Evolutionary conservation across 345 rosid genomes (phyloP).

Genomic region (Ceriops zippeliana): DNA sequence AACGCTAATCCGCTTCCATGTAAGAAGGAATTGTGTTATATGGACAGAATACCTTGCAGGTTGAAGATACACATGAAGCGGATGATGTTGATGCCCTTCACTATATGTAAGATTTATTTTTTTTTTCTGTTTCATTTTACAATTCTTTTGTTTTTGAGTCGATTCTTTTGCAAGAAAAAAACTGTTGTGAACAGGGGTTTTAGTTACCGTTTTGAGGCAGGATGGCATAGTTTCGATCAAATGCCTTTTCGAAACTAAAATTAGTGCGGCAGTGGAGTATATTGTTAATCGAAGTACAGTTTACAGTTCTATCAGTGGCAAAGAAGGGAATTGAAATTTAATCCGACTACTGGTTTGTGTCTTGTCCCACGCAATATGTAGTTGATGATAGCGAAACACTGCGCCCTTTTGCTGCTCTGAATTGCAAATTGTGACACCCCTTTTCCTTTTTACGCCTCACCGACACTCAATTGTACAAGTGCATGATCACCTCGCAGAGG

Average conservation of each 20-base stretch:
- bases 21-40: slow-evolving; percentile 1
- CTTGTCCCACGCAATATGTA: too few species aligned
- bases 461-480: too few species aligned
- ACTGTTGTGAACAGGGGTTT: slow-evolving; percentile 24
- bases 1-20: slow-evolving; percentile 8
- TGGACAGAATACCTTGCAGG: slow-evolving; percentile 17
- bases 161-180: slow-evolving; percentile 49
- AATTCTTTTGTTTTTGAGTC: slow-evolving; percentile 46
- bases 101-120: slow-evolving; percentile 15
- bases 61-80: slow-evolving; percentile 13
- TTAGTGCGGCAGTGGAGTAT: background rate
- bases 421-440: too few species aligned
- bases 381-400: too few species aligned
- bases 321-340: background rate
- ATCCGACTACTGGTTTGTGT: background rate
- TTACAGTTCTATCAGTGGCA: background rate
- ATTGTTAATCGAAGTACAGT: slow-evolving; percentile 7
- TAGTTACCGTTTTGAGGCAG: slow-evolving; percentile 29
- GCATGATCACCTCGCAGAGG: too few species aligned
- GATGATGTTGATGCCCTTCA: slow-evolving; percentile 15
- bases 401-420: too few species aligned
- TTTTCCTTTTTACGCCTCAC: too few species aligned
- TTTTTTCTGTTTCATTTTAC: slow-evolving; percentile 8
- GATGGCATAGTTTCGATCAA: background rate
- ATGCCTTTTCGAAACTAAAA: background rate